A percentile compares a stretch with the other conserved stretches of the same genome.
phyloP scores from a whole-genome alignment of 2,329 filamentous ascomycete species.

The Apiospora saccharicola region DNA sequence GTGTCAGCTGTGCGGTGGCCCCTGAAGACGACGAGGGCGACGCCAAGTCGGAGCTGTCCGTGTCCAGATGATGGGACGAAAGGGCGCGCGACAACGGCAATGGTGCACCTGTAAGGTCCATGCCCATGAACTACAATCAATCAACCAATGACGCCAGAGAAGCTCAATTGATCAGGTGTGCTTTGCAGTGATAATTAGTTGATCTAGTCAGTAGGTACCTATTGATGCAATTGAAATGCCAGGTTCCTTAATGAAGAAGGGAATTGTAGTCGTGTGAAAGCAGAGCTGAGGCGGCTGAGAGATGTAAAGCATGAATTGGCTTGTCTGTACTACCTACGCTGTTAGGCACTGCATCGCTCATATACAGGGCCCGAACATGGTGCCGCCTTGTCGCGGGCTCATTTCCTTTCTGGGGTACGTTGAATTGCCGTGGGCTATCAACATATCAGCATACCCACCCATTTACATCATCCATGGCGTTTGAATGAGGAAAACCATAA shows the following conservation, averaged over 20 bases:
- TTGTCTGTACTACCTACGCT: background rate
- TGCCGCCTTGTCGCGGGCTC: background rate
- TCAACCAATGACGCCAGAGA: background rate
- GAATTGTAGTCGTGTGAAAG: background rate
- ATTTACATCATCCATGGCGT: background rate
- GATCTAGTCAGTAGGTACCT: background rate
- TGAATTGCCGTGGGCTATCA: background rate
- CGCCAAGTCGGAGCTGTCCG: constrained; percentile 14
- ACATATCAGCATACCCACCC: background rate
- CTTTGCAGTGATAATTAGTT: background rate
- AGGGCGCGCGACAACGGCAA: background rate
- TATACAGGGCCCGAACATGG: background rate
- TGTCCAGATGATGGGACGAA: constrained; percentile 15
- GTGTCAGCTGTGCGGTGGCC: constrained; percentile 14
- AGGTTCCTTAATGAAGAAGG: background rate
- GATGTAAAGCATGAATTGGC: background rate
- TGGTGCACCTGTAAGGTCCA: background rate
- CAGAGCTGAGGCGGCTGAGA: constrained; percentile 2
- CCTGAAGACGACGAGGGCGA: constrained; percentile 1
- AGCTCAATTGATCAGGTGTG: background rate
- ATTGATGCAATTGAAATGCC: background rate
- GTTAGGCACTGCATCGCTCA: background rate
- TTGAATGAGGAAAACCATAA: background rate
- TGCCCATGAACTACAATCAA: background rate
- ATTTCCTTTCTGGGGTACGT: constrained; percentile 2